Evolutionary conservation across 2,329 filamentous ascomycete species (phyloP).

Genomic region (Arthrobotrys conoides): DNA sequence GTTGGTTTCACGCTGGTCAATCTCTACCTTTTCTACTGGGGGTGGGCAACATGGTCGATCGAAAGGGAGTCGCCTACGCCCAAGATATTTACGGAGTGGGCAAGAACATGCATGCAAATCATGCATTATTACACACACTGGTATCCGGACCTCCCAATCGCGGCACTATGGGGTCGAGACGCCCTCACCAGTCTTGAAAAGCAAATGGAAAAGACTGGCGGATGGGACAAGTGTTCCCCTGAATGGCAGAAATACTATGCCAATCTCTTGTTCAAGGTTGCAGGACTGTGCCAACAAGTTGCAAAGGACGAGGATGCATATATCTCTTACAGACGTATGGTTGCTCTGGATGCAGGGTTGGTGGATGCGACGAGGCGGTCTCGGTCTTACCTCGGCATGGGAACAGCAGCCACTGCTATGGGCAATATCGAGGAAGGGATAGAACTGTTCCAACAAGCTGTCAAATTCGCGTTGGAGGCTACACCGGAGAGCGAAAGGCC

Average conservation of each 20-base stretch:
- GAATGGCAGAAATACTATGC: slow-evolving; percentile 45
- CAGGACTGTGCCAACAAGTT: slow-evolving; percentile 26
- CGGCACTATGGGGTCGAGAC: slow-evolving; percentile 28
- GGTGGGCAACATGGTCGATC: slow-evolving; percentile 39
- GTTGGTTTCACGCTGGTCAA: slow-evolving; percentile 46
- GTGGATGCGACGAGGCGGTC: slow-evolving; percentile 47
- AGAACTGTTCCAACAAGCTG: slow-evolving; percentile 35
- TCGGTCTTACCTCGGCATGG: slow-evolving; percentile 44
- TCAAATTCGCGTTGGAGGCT: slow-evolving; percentile 45
- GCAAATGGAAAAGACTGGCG: slow-evolving; percentile 51
- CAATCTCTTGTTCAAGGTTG: slow-evolving; percentile 39
- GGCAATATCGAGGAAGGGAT: slow-evolving; percentile 32
- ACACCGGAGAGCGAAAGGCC: slow-evolving; percentile 30
- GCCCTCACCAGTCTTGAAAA: slow-evolving; percentile 38
- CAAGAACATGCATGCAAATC: slow-evolving; percentile 30
- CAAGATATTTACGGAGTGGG: slow-evolving; percentile 45
- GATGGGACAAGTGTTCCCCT: slow-evolving; percentile 49
- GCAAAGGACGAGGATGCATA: slow-evolving; percentile 55
- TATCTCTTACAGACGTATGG: slow-evolving; percentile 47
- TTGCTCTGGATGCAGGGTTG: slow-evolving; percentile 39
- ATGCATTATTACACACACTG: slow-evolving; percentile 45
- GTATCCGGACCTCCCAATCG: slow-evolving; percentile 34
- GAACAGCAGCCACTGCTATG: slow-evolving; percentile 26
- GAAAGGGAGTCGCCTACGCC: slow-evolving; percentile 47
- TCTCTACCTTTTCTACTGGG: slow-evolving; percentile 42